Evolutionary conservation across 1,284 basidiomycete species (phyloP).

Genomic region (Heterobasidion irregulare): DNA sequence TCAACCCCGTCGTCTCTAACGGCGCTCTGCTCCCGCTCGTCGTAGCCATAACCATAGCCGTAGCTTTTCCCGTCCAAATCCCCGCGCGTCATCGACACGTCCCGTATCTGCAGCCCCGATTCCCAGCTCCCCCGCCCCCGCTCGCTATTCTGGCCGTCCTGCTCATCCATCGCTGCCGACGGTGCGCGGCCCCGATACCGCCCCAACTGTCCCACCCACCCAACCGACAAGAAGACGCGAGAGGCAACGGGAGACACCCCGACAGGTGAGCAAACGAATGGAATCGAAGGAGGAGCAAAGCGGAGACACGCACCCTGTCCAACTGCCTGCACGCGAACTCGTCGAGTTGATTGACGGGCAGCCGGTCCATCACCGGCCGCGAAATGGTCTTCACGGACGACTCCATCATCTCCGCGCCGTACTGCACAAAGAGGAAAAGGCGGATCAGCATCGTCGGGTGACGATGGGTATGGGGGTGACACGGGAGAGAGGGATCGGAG

Average conservation of each 20-base stretch:
- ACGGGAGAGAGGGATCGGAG: neutral
- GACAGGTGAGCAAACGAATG: neutral
- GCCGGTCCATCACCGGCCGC: slow-evolving; percentile 74
- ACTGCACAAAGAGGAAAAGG: slow-evolving; percentile 33
- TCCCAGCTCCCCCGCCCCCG: slow-evolving; percentile 10
- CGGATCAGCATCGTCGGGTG: neutral
- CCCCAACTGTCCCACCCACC: slow-evolving; percentile 11
- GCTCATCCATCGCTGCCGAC: slow-evolving; percentile 4
- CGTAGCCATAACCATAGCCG: neutral
- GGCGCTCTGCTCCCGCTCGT: slow-evolving; percentile 1
- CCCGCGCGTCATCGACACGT: slow-evolving; percentile 17
- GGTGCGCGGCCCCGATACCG: slow-evolving; percentile 11
- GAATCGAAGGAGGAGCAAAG: slow-evolving; percentile 1
- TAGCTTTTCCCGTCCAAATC: slow-evolving; percentile 3
- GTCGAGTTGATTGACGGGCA: slow-evolving; percentile 74
- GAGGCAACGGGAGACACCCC: no score
- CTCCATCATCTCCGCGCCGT: slow-evolving; percentile 85
- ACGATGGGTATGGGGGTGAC: no score
- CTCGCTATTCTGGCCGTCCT: slow-evolving; percentile 5
- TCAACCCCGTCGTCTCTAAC: neutral
- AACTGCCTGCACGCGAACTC: slow-evolving; percentile 84
- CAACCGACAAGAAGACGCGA: neutral
- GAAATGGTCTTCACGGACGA: slow-evolving; percentile 79
- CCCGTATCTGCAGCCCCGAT: slow-evolving; percentile 13
- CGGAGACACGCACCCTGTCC: slow-evolving; percentile 51